A percentile compares a stretch with the other conserved stretches of the same genome.
Evolutionary conservation across 805 yeast genomes (phyloP).

Genomic region (Komagataella ulmi): DNA sequence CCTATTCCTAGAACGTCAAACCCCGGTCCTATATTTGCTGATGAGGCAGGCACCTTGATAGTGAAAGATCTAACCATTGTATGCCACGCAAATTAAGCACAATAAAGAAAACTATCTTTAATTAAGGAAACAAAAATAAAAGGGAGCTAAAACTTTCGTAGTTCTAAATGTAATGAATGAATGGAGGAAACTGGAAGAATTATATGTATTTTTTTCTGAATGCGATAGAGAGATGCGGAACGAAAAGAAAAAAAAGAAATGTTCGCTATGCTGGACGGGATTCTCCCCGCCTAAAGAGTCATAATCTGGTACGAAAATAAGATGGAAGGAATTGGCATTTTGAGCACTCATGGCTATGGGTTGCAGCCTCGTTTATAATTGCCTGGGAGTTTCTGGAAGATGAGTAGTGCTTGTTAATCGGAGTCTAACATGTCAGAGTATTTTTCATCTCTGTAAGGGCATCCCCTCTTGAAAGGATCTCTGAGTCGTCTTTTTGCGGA

Average conservation of each 20-base stretch:
- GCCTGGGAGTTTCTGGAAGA: background rate
- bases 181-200: background rate
- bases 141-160: background rate
- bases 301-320: background rate
- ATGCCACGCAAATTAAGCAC: background rate
- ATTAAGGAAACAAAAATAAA: background rate
- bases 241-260: too few relatives aligned
- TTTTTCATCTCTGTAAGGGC: background rate
- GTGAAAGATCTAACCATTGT: slow-evolving; percentile 35
- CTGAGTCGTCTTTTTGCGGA: slow-evolving; percentile 34
- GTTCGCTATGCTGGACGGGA: background rate
- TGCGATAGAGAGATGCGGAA: background rate
- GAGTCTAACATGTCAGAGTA: background rate
- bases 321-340: background rate
- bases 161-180: background rate
- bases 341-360: background rate
- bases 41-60: slow-evolving; percentile 85
- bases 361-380: background rate
- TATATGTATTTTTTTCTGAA: background rate
- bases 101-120: too few relatives aligned
- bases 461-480: slow-evolving; percentile 33
- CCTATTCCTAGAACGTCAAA: slow-evolving; percentile 95
- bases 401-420: background rate
- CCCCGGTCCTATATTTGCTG: slow-evolving; percentile 98
- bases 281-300: background rate